A percentile compares a stretch with the other conserved stretches of the same genome.
Conservation (phyloP, 2,329 filamentous ascomycete species). For the Neonectria magnoliae region DNA sequence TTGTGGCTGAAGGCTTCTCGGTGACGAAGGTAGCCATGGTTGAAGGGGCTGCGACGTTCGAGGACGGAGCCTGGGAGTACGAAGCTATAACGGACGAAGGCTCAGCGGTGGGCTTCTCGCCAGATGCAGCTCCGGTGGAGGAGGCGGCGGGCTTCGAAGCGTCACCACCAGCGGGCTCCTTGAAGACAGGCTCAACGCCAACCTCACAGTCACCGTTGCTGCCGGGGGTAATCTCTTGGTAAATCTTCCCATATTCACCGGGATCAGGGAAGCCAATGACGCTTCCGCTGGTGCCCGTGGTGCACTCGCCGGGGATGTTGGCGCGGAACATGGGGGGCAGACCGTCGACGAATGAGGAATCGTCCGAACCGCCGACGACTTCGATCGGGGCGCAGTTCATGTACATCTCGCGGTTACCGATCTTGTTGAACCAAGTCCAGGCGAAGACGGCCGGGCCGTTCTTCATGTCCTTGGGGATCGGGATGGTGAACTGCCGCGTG, state of each 20-base stretch:
- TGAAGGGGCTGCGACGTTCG: not conserved
- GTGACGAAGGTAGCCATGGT: not conserved
- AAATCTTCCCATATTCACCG: conserved; percentile 36
- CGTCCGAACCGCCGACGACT: conserved; percentile 57
- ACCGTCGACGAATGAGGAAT: conserved; percentile 30
- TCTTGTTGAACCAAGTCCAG: conserved; percentile 82
- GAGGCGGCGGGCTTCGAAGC: conserved; percentile 5
- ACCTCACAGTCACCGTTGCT: conserved; percentile 33
- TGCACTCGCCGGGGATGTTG: conserved; percentile 42
- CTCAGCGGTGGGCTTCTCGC: not conserved
- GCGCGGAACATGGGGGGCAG: conserved; percentile 38
- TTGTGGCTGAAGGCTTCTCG: not conserved
- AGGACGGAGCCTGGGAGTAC: not conserved
- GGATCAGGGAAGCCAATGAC: conserved; percentile 40
- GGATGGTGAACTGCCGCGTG: conserved; percentile 37
- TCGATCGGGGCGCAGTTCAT: conserved; percentile 83
- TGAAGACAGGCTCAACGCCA: conserved; percentile 32
- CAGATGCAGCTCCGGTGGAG: conserved; percentile 9
- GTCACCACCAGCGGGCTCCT: conserved; percentile 26
- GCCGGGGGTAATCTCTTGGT: conserved; percentile 24
- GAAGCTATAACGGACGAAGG: not conserved
- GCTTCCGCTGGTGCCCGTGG: conserved; percentile 28
- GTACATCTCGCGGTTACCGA: conserved; percentile 86
- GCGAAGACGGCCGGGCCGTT: conserved; percentile 70
- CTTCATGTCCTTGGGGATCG: conserved; percentile 42